Evolutionary conservation across 768 basidiomycete species (phyloP).

Genomic region (Melanogaster broomeanus): DNA sequence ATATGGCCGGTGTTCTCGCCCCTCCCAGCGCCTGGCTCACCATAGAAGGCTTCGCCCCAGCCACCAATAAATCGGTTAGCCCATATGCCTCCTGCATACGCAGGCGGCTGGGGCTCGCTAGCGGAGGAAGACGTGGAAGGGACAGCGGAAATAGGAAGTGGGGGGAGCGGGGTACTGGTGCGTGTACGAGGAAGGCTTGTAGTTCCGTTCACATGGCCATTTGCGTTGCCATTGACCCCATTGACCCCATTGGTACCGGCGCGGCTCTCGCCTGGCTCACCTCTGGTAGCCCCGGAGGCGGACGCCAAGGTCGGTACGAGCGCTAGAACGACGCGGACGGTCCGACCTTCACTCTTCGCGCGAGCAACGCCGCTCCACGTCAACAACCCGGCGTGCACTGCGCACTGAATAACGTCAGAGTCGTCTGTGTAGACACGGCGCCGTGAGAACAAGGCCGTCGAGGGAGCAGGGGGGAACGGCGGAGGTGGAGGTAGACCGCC

Average conservation of each 20-base stretch:
- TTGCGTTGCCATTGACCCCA: constrained; percentile 5
- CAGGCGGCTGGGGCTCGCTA: constrained; percentile 19
- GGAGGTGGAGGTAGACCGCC: constrained; percentile 53
- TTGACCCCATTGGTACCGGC: constrained; percentile 9
- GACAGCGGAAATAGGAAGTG: constrained; percentile 19
- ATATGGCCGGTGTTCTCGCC: constrained; percentile 25
- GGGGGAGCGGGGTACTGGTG: constrained; percentile 27
- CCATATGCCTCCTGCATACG: constrained; percentile 34
- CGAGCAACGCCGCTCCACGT: constrained; percentile 43
- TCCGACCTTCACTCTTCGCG: constrained; percentile 39
- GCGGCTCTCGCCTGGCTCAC: constrained; percentile 25
- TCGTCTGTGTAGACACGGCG: constrained; percentile 78
- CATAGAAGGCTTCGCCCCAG: constrained; percentile 37
- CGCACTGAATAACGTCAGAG: constrained; percentile 69
- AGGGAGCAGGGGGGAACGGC: constrained; percentile 31
- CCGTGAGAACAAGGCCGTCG: constrained; percentile 30
- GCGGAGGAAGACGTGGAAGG: constrained; percentile 30
- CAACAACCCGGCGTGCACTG: constrained; percentile 61
- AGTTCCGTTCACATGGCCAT: constrained; percentile 34
- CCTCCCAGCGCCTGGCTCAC: constrained; percentile 30
- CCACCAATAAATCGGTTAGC: constrained; percentile 45
- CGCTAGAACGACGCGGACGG: constrained; percentile 43
- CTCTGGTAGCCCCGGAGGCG: constrained; percentile 44
- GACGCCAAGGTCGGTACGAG: constrained; percentile 41
- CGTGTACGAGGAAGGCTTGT: constrained; percentile 30